phyloP scores from a whole-genome alignment of 192 early-diverging fungal species.

The Coemansia sp. region DNA sequence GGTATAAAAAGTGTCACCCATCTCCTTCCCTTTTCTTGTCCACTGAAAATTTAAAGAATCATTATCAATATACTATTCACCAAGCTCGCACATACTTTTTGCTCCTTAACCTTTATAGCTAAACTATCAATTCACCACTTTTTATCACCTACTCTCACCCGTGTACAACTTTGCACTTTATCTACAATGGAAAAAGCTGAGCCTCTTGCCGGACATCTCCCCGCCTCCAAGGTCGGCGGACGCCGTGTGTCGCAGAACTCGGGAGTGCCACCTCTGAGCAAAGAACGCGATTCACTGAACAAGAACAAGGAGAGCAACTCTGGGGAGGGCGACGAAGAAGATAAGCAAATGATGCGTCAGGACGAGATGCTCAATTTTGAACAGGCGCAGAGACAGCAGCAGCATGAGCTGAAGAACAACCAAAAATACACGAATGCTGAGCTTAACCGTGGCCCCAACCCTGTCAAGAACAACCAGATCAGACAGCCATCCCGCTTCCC shows the following conservation, averaged over 20 bases:
- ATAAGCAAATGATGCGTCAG: slow-evolving; percentile 30
- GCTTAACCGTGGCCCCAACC: slow-evolving; percentile 15
- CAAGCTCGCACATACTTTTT: too few species aligned
- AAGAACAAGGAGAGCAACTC: slow-evolving; percentile 25
- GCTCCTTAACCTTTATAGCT: too few species aligned
- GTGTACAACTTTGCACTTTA: not conserved
- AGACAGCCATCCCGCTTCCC: slow-evolving; percentile 36
- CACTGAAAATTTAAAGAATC: too few species aligned
- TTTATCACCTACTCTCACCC: too few species aligned
- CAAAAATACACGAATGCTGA: slow-evolving; percentile 21
- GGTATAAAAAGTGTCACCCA: too few species aligned
- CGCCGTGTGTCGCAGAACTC: slow-evolving; percentile 33
- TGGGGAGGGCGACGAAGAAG: slow-evolving; percentile 21
- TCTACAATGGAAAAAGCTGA: not conserved
- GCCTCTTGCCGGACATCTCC: slow-evolving; percentile 12
- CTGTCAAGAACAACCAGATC: slow-evolving; percentile 18
- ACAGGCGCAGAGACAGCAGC: slow-evolving; percentile 24
- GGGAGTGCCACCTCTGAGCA: slow-evolving; percentile 6
- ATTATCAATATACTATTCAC: too few species aligned
- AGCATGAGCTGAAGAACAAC: slow-evolving; percentile 8
- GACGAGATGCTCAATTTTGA: slow-evolving; percentile 18
- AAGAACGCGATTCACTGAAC: slow-evolving; percentile 2
- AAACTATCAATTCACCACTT: too few species aligned
- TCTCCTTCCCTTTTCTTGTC: too few species aligned
- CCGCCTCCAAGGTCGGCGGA: slow-evolving; percentile 27